Evolutionary conservation across 169 alveolate species (phyloP).

Genomic region (Cryptosporidium muris): DNA sequence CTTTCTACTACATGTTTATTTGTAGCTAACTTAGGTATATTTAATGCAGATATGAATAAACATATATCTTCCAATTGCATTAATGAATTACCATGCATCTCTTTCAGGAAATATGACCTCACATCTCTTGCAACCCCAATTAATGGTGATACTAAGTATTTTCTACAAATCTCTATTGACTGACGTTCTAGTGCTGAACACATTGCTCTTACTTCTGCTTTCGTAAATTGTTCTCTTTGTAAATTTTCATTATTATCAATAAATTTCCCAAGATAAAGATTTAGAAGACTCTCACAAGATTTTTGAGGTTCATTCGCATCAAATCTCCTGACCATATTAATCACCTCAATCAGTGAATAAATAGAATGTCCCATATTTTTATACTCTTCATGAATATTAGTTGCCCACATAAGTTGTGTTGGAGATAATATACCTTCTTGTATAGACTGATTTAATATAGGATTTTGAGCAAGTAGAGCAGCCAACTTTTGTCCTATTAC

Average conservation of each 20-base stretch:
- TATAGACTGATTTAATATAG: conserved; percentile 44
- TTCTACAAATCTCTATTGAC: conserved; percentile 60
- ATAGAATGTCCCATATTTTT: conserved; percentile 38
- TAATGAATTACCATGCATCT: conserved; percentile 15
- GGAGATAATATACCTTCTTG: conserved; percentile 60
- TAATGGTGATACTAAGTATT: conserved; percentile 59
- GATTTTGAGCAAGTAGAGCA: conserved; percentile 17
- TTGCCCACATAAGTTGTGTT: conserved; percentile 69
- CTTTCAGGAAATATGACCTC: conserved; percentile 54
- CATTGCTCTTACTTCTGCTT: conserved; percentile 58
- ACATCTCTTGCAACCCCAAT: conserved; percentile 69
- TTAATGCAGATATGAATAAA: conserved; percentile 45
- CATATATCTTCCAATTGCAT: conserved; percentile 63
- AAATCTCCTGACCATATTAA: conserved; percentile 59
- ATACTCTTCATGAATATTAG: conserved; percentile 51
- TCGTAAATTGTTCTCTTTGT: conserved; percentile 42
- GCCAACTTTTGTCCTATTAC: conserved; percentile 68
- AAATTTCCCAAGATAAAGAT: conserved; percentile 52
- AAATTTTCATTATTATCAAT: conserved; percentile 55
- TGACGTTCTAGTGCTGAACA: conserved; percentile 59
- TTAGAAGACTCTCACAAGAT: conserved; percentile 40
- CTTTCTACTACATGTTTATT: conserved; percentile 34
- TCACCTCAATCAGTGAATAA: conserved; percentile 42
- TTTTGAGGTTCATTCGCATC: conserved; percentile 48
- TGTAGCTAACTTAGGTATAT: conserved; percentile 40